These are phyloP conservation scores for Vigna angularis DNA, from an alignment of 306 rosid species.

Conservation along the genomic window DNA sequence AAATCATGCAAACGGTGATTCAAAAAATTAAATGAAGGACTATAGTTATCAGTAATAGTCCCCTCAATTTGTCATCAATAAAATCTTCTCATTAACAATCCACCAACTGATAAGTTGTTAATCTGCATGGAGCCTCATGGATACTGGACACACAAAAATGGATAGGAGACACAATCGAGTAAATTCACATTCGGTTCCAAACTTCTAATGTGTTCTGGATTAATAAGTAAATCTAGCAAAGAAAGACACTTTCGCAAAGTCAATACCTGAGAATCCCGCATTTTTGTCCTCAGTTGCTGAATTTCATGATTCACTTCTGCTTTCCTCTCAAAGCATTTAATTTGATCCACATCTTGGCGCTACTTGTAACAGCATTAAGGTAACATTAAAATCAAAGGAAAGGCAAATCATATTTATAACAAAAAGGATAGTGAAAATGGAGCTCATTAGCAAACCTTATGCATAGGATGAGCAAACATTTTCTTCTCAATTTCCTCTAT, in stretches of 20 bases:
- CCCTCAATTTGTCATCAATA: slow-evolving; percentile 14
- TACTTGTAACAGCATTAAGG: slow-evolving; percentile 42
- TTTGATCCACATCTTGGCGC: slow-evolving; percentile 86
- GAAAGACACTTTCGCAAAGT: slow-evolving; percentile 24
- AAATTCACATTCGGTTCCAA: slow-evolving; percentile 27
- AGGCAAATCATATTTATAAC: slow-evolving; percentile 36
- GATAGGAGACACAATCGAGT: slow-evolving; percentile 4
- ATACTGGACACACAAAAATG: not conserved
- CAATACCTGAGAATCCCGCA: slow-evolving; percentile 97
- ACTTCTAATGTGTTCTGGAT: slow-evolving; percentile 8
- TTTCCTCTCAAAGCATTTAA: slow-evolving; percentile 89
- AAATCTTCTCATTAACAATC: slow-evolving; percentile 19
- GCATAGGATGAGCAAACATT: slow-evolving; percentile 82
- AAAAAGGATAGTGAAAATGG: slow-evolving; percentile 26
- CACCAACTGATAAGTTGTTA: slow-evolving; percentile 25
- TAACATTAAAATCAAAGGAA: slow-evolving; percentile 38
- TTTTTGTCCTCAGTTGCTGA: slow-evolving; percentile 87
- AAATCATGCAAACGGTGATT: not conserved
- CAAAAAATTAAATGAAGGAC: slow-evolving; percentile 24
- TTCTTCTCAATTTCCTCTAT: slow-evolving; percentile 84
- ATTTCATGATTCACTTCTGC: slow-evolving; percentile 97
- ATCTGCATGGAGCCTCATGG: slow-evolving; percentile 3
- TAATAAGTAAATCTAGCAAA: slow-evolving; percentile 33
- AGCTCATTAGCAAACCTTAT: slow-evolving; percentile 70
- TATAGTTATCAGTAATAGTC: not conserved